Conservation (phyloP, 1,139 yeast species). For the Debaryomyces coudertii region DNA sequence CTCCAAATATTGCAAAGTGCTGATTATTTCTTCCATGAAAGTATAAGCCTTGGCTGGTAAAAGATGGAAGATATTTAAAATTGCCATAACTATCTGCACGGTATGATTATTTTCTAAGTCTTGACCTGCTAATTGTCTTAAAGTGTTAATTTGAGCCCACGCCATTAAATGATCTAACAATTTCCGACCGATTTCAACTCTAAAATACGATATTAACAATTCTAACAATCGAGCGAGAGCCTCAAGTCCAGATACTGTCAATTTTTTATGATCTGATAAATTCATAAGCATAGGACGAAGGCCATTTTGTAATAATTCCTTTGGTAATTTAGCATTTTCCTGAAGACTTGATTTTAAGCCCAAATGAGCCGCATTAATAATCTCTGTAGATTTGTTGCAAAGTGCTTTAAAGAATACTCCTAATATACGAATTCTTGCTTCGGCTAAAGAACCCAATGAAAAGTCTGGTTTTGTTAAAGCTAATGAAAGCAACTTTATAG, state of each 20-base stretch:
- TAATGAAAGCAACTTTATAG: constrained; percentile 79
- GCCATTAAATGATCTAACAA: constrained; percentile 92
- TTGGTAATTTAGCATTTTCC: constrained; percentile 87
- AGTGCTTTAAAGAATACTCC: constrained; percentile 95
- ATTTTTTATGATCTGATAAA: constrained; percentile 86
- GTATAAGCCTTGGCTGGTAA: constrained; percentile 91
- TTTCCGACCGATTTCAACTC: constrained; percentile 95
- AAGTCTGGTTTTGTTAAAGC: constrained; percentile 85
- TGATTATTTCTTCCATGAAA: constrained; percentile 84
- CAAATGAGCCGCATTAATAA: constrained; percentile 89
- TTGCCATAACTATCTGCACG: constrained; percentile 85
- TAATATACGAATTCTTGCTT: constrained; percentile 79
- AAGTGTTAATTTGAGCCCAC: constrained; percentile 87
- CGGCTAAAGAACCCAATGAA: constrained; percentile 75
- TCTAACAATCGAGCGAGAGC: constrained; percentile 88
- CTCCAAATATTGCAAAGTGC: constrained; percentile 77
- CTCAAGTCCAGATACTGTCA: constrained; percentile 87
- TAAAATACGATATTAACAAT: constrained; percentile 85
- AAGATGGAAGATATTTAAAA: constrained; percentile 87
- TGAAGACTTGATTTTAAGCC: constrained; percentile 85
- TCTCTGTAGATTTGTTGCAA: constrained; percentile 81
- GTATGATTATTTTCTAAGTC: constrained; percentile 80
- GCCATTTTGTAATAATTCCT: constrained; percentile 90
- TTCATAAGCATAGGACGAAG: constrained; percentile 94
- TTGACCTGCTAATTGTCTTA: constrained; percentile 71